These are phyloP conservation scores for Anthostomella pinea DNA, from an alignment of 2,329 filamentous ascomycete species.

Conservation along the genomic window DNA sequence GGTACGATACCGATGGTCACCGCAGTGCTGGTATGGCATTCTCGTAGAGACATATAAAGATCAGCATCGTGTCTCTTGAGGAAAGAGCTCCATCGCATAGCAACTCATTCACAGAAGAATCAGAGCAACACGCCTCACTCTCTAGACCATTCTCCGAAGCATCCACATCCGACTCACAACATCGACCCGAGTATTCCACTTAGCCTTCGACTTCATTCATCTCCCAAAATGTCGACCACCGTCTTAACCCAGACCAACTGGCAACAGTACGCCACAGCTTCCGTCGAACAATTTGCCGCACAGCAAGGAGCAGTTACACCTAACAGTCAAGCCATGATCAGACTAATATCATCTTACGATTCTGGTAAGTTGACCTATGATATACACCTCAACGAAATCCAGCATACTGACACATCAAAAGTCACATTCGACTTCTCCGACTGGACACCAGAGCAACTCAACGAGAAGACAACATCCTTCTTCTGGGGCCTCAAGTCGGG, in stretches of 20 bases:
- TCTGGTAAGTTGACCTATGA: conserved; percentile 9
- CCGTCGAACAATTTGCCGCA: conserved; percentile 12
- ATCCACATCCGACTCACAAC: no score
- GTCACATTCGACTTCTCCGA: conserved; percentile 19
- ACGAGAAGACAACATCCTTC: conserved; percentile 15
- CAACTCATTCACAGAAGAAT: no score
- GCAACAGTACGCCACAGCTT: conserved; percentile 11
- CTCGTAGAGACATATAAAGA: no score
- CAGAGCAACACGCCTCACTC: no score
- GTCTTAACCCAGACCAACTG: conserved; percentile 11
- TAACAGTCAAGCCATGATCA: conserved; percentile 9
- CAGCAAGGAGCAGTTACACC: conserved; percentile 11
- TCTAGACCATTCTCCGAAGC: no score
- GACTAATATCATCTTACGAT: conserved; percentile 13
- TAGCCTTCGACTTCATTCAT: no score
- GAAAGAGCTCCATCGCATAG: no score
- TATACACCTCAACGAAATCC: background rate
- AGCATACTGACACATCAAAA: conserved; percentile 2
- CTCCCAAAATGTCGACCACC: conserved; percentile 10
- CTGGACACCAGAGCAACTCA: conserved; percentile 14
- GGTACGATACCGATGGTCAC: no score
- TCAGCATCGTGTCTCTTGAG: no score
- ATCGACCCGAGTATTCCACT: no score
- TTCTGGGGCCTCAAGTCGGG: conserved; percentile 11
- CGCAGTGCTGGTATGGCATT: no score